These are phyloP conservation scores for Linderina pennispora DNA, from an alignment of 192 early-diverging fungal genomes.

Conservation along the genomic window DNA sequence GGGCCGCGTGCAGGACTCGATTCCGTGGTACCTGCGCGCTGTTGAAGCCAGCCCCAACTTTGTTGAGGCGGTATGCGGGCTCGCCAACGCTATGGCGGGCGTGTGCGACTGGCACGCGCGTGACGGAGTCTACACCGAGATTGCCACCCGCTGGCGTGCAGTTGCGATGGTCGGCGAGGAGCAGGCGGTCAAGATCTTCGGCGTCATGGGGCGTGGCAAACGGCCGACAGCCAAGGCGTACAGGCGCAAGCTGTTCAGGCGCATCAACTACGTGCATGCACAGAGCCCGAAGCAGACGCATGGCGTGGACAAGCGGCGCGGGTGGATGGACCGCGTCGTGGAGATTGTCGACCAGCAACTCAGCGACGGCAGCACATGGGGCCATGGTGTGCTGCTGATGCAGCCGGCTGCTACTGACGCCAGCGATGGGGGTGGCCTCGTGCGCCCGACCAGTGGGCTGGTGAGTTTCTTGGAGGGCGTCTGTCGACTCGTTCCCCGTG, in stretches of 20 bases:
- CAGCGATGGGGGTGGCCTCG: background rate
- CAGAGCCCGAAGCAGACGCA: conserved; percentile 1
- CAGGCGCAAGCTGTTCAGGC: conserved; percentile 14
- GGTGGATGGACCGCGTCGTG: conserved; percentile 70
- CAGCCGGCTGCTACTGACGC: conserved; percentile 3
- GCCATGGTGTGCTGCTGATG: conserved; percentile 49
- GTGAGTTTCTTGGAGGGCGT: conserved; percentile 23
- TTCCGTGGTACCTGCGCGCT: conserved; percentile 78
- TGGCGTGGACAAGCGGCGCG: conserved; percentile 30
- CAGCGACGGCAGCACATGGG: conserved; percentile 54
- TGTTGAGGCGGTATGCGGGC: conserved; percentile 87
- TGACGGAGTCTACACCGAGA: conserved; percentile 51
- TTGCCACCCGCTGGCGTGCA: conserved; percentile 21
- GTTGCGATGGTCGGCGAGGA: conserved; percentile 17
- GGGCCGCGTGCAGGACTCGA: conserved; percentile 82
- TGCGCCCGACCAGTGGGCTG: conserved; percentile 20
- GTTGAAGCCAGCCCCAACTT: conserved; percentile 83
- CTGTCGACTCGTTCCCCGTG: conserved; percentile 17
- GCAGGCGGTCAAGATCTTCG: conserved; percentile 29
- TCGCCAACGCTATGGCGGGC: conserved; percentile 80
- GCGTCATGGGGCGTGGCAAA: conserved; percentile 28
- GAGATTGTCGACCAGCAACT: conserved; percentile 79
- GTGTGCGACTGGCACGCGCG: conserved; percentile 88
- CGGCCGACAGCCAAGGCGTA: conserved; percentile 24
- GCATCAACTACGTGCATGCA: conserved; percentile 10